These are phyloP conservation scores for Bryum argenteum DNA, from an alignment of 225 moss, liverwort and hornwort species.

Conservation along the genomic window DNA sequence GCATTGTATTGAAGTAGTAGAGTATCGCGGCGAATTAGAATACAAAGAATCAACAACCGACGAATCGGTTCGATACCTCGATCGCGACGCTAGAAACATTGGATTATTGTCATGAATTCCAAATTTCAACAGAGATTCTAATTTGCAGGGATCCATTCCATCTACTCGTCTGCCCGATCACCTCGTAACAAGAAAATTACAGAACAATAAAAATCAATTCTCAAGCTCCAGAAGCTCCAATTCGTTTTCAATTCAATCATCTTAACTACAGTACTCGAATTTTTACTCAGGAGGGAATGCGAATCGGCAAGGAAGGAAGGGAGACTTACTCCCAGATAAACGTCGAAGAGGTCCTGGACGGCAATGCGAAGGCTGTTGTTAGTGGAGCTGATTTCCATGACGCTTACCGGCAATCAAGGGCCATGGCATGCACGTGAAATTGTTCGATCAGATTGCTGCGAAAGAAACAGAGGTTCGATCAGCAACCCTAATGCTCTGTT, in stretches of 20 bases:
- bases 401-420: conserved; percentile 17
- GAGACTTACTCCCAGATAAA: conserved; percentile 68
- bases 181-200: too few species aligned
- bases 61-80: conserved; percentile 8
- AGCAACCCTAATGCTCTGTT: conserved; percentile 33
- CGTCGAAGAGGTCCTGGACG: conserved; percentile 82
- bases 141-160: not conserved
- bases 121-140: conserved; percentile 1
- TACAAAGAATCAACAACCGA: not conserved
- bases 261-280: not conserved
- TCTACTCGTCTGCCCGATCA: not conserved
- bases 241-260: conserved; percentile 16
- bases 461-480: conserved; percentile 28
- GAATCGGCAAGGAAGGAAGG: conserved; percentile 12
- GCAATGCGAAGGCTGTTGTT: conserved; percentile 66
- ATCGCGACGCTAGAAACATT: conserved; percentile 16
- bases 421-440: conserved; percentile 17
- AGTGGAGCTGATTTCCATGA: conserved; percentile 73
- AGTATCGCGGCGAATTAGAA: not conserved
- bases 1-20: not conserved
- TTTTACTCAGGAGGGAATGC: not conserved
- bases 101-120: not conserved
- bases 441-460: not conserved
- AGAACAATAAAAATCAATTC: not conserved
- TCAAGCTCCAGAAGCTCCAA: not conserved